Evolutionary conservation across 2,329 filamentous ascomycete genomes (phyloP).

Genomic region (Penicillium janthinellum): DNA sequence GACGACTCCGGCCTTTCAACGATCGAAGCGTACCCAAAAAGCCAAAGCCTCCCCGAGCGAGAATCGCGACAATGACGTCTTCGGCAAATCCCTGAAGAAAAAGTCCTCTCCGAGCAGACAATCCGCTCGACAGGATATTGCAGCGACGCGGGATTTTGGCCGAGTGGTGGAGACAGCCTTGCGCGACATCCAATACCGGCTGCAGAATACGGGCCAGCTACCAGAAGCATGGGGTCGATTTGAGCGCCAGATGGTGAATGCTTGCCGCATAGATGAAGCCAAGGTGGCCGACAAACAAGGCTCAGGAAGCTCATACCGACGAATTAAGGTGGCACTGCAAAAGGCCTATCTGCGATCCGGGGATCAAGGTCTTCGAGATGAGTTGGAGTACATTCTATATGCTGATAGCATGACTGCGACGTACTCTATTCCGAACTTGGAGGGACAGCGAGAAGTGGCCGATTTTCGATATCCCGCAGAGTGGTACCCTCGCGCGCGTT

Average conservation of each 20-base stretch:
- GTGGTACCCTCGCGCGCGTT: conserved; percentile 85
- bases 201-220: conserved; percentile 20
- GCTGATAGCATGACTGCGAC: conserved; percentile 61
- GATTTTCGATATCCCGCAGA: conserved; percentile 87
- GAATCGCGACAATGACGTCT: neutral
- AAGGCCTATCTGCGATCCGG: conserved; percentile 62
- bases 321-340: conserved; percentile 49
- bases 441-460: conserved; percentile 67
- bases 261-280: conserved; percentile 31
- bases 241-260: conserved; percentile 35
- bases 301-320: conserved; percentile 23
- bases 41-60: conserved; percentile 11
- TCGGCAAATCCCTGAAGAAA: conserved; percentile 4
- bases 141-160: conserved; percentile 30
- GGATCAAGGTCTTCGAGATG: conserved; percentile 53
- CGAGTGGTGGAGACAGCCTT: conserved; percentile 31
- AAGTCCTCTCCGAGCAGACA: neutral
- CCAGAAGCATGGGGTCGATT: conserved; percentile 33
- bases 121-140: conserved; percentile 15
- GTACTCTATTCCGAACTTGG: conserved; percentile 59
- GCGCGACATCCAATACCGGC: conserved; percentile 25
- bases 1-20: conserved; percentile 32
- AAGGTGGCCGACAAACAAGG: conserved; percentile 18
- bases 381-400: conserved; percentile 70
- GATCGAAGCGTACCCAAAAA: conserved; percentile 21